phyloP scores from a whole-genome alignment of 139 green algal species.

The Volvox reticuliferus region DNA sequence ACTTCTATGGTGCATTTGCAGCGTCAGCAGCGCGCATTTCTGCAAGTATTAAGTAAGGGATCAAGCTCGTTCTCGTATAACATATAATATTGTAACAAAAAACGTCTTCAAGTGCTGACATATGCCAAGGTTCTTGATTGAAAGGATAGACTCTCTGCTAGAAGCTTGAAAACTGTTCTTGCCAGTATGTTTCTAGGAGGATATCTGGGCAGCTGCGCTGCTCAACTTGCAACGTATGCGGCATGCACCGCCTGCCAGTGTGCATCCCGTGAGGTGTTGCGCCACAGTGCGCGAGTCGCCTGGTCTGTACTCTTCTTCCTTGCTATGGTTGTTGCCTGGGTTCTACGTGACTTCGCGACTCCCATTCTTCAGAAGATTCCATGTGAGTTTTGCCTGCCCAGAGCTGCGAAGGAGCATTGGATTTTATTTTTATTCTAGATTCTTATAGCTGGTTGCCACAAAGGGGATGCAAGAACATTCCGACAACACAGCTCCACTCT shows the following conservation, averaged over 20 bases:
- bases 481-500: neutral
- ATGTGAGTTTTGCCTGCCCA: conserved; percentile 66
- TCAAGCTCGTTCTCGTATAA: too few species aligned
- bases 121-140: too few species aligned
- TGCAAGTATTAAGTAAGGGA: too few species aligned
- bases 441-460: too few species aligned
- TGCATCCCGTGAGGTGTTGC: conserved; percentile 68
- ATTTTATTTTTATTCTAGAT: too few species aligned
- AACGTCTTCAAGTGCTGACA: too few species aligned
- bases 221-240: conserved; percentile 64
- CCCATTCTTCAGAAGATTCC: conserved; percentile 95
- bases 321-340: conserved; percentile 89
- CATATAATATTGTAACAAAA: too few species aligned
- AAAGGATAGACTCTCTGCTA: too few species aligned
- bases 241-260: conserved; percentile 73
- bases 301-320: conserved; percentile 93
- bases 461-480: neutral
- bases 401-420: too few species aligned
- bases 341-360: conserved; percentile 93
- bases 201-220: conserved; percentile 60
- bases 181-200: conserved; percentile 32
- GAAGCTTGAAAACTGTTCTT: too few species aligned
- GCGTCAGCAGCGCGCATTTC: too few species aligned
- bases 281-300: conserved; percentile 74
- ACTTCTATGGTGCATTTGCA: too few species aligned